phyloP scores from a whole-genome alignment of 2,329 filamentous ascomycete species.

The Aspergillus proliferans region DNA sequence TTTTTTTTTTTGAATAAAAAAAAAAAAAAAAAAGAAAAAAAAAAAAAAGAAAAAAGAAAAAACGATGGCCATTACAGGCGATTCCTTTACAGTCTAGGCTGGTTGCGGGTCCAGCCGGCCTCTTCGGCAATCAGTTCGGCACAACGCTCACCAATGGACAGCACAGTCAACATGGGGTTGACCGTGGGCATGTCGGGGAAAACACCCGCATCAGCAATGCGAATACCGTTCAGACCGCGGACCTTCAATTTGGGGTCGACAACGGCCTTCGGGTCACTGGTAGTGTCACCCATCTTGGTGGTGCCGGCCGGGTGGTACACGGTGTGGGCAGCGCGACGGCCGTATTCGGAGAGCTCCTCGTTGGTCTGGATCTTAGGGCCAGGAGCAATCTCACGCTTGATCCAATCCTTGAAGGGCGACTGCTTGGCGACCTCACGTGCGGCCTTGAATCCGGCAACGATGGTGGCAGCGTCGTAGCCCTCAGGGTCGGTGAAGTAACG shows the following conservation, averaged over 20 bases:
- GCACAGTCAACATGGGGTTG: slow-evolving; percentile 86
- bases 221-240: slow-evolving; percentile 63
- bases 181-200: slow-evolving; percentile 83
- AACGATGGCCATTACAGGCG: background rate
- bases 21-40: background rate
- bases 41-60: background rate
- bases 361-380: slow-evolving; percentile 68
- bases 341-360: slow-evolving; percentile 76
- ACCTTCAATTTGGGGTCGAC: slow-evolving; percentile 72
- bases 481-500: slow-evolving; percentile 83
- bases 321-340: slow-evolving; percentile 72
- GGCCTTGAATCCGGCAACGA: slow-evolving; percentile 69
- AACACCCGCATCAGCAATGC: slow-evolving; percentile 79
- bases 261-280: slow-evolving; percentile 64
- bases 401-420: slow-evolving; percentile 73
- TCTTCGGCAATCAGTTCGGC: slow-evolving; percentile 77
- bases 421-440: slow-evolving; percentile 71
- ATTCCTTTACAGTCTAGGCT: slow-evolving; percentile 46
- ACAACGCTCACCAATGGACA: slow-evolving; percentile 74
- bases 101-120: slow-evolving; percentile 57
- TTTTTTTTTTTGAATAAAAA: background rate
- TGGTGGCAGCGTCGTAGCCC: slow-evolving; percentile 75
- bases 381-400: slow-evolving; percentile 74
- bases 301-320: slow-evolving; percentile 88
- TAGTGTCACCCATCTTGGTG: slow-evolving; percentile 78